Evolutionary conservation across 169 alveolate genomes (phyloP), one percentile per base, ranked within the genome.

Genomic region (Plasmodium gallinaceum): DNA sequence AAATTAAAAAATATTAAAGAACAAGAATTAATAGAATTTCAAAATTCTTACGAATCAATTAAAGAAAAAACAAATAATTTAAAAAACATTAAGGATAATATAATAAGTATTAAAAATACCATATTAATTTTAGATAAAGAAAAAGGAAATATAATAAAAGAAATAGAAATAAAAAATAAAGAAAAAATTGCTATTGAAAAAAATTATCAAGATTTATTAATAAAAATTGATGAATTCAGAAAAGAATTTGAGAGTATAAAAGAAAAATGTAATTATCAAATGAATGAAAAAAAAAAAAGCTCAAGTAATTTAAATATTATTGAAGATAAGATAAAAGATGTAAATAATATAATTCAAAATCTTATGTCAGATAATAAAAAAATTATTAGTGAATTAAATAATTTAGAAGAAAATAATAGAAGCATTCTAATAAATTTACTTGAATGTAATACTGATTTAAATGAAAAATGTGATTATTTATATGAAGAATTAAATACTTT

Each of bases 281-380:
- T 80, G 90, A 80, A 52, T 32, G 90, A 80, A 57, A 80, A 80
- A 60, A 80, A 80, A 20, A 64, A 80, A 52, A 80, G 73, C 32
- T 52, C 83, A 10, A 65, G 48, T 12, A 71, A 80, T 24, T 80
- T 80, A 66, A 80, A 46, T 45, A 61, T 68, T 54, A 51, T 74
- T 37, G 76, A 75, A 57, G 69, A 65, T 22, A 54, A 57, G 26
- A 39, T 78, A 60, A 32, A 16, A 5, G 65, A 68, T 2, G 5
- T 52, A 60, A 71, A 46, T 20, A 69, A 32, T 14, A 66, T 66
- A 48, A 66, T 78, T 4, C 37, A 54, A 7, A 68, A n/a, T 48
- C 54, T 85, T 85, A 51, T 46, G 46, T 45, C 5, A 10, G 88
- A 76, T 9, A 51, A 69, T 20, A 75, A 88, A 43, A 75, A 37